A percentile compares a stretch with the other conserved stretches of the same genome.
Evolutionary conservation across 2,329 filamentous ascomycete species (phyloP).

Genomic region (Cordyceps fumosorosea): DNA sequence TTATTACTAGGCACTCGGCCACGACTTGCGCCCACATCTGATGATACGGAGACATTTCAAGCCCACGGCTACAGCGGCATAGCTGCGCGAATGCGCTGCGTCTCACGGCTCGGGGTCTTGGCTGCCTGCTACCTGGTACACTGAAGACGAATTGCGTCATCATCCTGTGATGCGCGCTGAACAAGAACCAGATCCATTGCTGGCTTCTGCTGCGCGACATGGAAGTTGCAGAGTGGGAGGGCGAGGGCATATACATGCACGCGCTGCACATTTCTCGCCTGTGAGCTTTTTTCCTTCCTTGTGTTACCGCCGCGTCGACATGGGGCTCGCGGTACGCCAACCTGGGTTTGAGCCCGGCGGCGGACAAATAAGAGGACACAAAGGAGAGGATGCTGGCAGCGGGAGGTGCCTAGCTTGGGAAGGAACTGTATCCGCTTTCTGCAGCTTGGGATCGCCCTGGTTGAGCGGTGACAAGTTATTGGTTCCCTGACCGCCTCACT

Average conservation of each 20-base stretch:
- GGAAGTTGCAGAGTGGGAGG: background rate
- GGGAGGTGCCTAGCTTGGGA: slow-evolving; percentile 7
- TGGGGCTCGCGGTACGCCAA: background rate
- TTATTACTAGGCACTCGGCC: background rate
- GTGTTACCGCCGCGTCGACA: background rate
- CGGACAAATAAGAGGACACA: background rate
- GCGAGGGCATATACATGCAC: too few relatives aligned
- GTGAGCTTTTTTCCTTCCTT: background rate
- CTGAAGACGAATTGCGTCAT: background rate
- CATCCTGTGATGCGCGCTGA: background rate
- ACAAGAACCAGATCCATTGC: background rate
- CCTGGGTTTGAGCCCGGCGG: background rate
- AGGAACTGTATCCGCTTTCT: slow-evolving; percentile 10
- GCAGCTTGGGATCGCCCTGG: background rate
- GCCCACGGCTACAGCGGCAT: too few relatives aligned
- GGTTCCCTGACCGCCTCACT: slow-evolving; percentile 2
- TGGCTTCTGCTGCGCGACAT: background rate
- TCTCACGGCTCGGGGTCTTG: too few relatives aligned
- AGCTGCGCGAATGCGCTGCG: too few relatives aligned
- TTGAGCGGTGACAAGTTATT: slow-evolving; percentile 3
- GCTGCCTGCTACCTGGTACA: too few relatives aligned
- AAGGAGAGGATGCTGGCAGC: background rate
- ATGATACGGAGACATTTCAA: too few relatives aligned
- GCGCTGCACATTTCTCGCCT: background rate
- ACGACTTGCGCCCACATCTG: too few relatives aligned